Evolutionary conservation across 2,329 filamentous ascomycete genomes (phyloP), one percentile per base, ranked within the genome.

Genomic region (Aspergillus ochraceoroseus): DNA sequence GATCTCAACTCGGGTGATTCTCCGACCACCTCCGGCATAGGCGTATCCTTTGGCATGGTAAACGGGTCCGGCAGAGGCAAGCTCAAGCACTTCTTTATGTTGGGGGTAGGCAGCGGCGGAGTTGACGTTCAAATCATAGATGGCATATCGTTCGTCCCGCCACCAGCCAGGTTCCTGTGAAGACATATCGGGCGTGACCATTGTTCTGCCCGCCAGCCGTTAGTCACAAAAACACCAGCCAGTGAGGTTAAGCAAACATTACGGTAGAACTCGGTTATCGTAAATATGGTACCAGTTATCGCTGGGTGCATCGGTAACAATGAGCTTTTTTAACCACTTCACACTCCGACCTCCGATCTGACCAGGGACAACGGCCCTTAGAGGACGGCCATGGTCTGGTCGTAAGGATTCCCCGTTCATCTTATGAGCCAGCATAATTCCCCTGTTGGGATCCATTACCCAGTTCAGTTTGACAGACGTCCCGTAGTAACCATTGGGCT

Each of bases 231-330:
- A 8, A 32, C 14, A 19, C 5, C 3, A 25, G 26, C 11, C 3
- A 12, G 15, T 7, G 2, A 6, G 27, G 2, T 3, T 3, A 2
- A 12, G 31, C 8, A 4, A 8, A 7, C 65, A 70, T 57, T 54
- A 74, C 50, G 89, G 89, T 26, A 95, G 67, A 1, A 95, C 87
- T 43, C 87, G 74, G 59, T 95, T 95, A 62, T 95, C 89, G 63
- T 92, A 89, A 47, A 94, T 87, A 63, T 95, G 89, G 56, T 95
- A 95, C 87, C 87, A 94, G 58, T 94, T 95, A 48, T 90, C 83
- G 58, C 87, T 94, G 0, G 88, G 87, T 15, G 74, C 71, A 7
- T 81, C 76, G 0, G 87, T 90, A 35, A 95, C 64, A 29, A 88
- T 83, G 45, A 95, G 75, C 49, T 74, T 82, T 68, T 83, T 90